These are phyloP conservation scores for Copromyces sp. DNA, from an alignment of 495 filamentous ascomycete species.

Conservation along the genomic window DNA sequence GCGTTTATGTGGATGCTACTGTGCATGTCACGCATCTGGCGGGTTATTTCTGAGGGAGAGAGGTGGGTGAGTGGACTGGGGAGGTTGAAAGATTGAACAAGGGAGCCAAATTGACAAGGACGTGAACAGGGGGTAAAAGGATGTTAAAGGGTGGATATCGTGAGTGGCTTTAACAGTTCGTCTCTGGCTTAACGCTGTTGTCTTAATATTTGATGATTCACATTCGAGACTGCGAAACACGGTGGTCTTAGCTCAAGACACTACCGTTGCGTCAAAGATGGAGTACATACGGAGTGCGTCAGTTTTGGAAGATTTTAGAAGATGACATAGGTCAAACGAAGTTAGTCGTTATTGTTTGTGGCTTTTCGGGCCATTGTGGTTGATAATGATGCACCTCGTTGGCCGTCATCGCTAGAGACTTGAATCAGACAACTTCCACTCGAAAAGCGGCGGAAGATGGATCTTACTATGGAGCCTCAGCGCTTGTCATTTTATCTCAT, in stretches of 20 bases:
- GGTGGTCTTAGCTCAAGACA: too few species aligned
- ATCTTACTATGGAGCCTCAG: not conserved
- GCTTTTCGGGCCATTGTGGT: not conserved
- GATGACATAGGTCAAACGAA: not conserved
- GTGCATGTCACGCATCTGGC: slow-evolving; percentile 22
- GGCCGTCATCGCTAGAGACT: not conserved
- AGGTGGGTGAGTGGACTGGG: not conserved
- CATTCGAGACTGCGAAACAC: not conserved
- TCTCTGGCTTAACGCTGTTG: not conserved
- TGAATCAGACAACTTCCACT: too few species aligned
- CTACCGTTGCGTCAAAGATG: too few species aligned
- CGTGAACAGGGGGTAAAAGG: too few species aligned
- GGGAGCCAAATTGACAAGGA: not conserved
- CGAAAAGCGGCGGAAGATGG: not conserved
- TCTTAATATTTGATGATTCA: not conserved
- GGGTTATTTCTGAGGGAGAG: slow-evolving; percentile 7
- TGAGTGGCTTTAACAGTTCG: not conserved
- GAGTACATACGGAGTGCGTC: not conserved
- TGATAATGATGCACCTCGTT: not conserved
- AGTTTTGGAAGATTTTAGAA: not conserved
- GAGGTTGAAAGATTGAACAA: not conserved
- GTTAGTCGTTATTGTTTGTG: not conserved
- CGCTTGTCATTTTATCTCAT: too few species aligned
- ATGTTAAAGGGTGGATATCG: not conserved
- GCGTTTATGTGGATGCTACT: slow-evolving; percentile 26